Evolutionary conservation across 306 rosid genomes (phyloP), one percentile per base, ranked within the genome.

Genomic region (Ceratonia siliqua): DNA sequence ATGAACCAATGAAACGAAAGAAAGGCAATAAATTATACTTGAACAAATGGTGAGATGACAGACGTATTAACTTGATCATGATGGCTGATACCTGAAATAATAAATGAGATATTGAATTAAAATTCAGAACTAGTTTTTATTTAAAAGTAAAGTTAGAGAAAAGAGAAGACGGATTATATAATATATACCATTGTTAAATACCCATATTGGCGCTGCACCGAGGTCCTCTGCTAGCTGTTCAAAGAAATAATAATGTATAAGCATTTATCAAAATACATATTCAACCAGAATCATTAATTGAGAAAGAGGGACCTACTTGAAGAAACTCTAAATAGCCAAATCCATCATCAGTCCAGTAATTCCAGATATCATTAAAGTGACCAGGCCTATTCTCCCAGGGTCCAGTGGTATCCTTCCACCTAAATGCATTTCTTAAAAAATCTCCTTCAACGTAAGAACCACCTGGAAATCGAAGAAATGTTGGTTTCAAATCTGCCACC

Each of bases 361-460:
- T 87, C 99, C 99, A 94, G 75, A 94, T 97, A 83, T 94, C 99
- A 35, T 97, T 97, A 32, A 94, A 94, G 91, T 94, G 99, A 20
- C 99, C 99, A 33, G 97, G 96, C 76, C 99, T 92, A 79, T 92
- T 89, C 76, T 94, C 96, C 99, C 99, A 94, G 12, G 97, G 90
- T 70, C 99, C 99, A 82, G 92, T 4, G 2, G 87, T 67, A 73
- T 81, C 95, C 74, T 90, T 87, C 99, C 99, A 94, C 18, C 99
- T 94, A 81, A 94, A 94, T 53, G 99, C 99, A 82, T 94, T 94
- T 79, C 96, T 89, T 87, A 94, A 83, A 93, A 91, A 86, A 18
- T 87, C 94, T 73, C 99, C 99, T 86, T 94, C 97, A 62, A 94
- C 97, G 62, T 90, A 94, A 84, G 97, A 94, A 64, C 99, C 99